Evolutionary conservation across 1,284 basidiomycete species (phyloP), one percentile per base, ranked within the genome.

Genomic region (Pyrrhoderma lamaoense): DNA sequence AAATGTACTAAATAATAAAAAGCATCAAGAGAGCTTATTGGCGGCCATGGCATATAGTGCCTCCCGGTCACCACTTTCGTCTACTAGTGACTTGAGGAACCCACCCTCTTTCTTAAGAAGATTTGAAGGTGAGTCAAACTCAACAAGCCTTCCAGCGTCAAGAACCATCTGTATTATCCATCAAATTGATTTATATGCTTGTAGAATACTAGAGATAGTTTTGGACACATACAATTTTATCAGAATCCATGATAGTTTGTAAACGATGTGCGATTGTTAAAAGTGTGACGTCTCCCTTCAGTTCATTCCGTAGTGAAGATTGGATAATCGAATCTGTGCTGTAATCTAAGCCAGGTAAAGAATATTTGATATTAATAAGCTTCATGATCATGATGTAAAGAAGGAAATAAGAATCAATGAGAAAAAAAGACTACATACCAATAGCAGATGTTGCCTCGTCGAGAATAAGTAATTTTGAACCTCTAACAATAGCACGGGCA

Each of bases 211-310:
- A 21, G 31, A 14, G 21, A n/a, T 40, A 7, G 38, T 5, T 31
- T 31, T 31, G 27, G 27, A 16, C 14, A 56, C 67, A 42, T 46
- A 68, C 70, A 43, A 71, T 68, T 59, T 76, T 72, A 60, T 85
- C 80, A 53, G 82, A 82, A 59, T 84, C 80, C 56, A 85, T 82
- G 37, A 85, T 78, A 1, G 82, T 85, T 31, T 82, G 74, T 51
- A 85, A 65, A 8, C 83, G 74, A 64, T 85, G 83, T n/a, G 82
- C 82, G 51, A 85, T 82, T 0, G 82, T 85, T 21, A 85, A 70
- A 38, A 85, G 78, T 0, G 82, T 85, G 57, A 75, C 79, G 44
- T 76, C 73, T 22, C 59, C 53, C 5, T 77, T 74, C 48, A 85
- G 80, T 65, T 82, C 80, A 8, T 76, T 82, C 53, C 58, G 48